These are phyloP conservation scores for Schizophyllum commune DNA, from an alignment of 1,284 basidiomycete genomes.

Conservation along the genomic window DNA sequence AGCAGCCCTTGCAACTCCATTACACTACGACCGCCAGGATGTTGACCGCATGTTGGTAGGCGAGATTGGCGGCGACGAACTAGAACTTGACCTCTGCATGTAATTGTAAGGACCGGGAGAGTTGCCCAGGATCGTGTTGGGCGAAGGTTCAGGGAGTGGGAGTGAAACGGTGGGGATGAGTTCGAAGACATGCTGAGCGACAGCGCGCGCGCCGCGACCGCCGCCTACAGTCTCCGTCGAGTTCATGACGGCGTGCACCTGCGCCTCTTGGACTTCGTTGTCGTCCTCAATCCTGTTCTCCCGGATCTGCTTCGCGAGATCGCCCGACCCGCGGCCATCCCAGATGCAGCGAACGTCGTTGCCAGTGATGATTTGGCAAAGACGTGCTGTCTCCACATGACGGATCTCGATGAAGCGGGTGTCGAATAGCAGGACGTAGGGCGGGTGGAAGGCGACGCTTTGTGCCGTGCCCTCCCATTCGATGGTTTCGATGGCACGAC, in stretches of 20 bases:
- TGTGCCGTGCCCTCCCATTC: constrained; percentile 95
- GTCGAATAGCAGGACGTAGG: constrained; percentile 76
- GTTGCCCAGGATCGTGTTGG: neutral
- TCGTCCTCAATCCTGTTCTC: constrained; percentile 7
- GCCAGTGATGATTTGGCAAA: constrained; percentile 87
- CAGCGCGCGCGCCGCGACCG: constrained; percentile 23
- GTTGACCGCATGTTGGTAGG: neutral
- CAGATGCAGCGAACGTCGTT: constrained; percentile 83
- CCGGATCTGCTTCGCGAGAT: constrained; percentile 17
- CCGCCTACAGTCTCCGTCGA: constrained; percentile 27
- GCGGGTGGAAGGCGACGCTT: constrained; percentile 74
- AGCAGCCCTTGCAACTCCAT: too few relatives aligned
- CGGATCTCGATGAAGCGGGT: constrained; percentile 78
- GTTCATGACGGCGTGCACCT: constrained; percentile 59
- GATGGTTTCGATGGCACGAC: constrained; percentile 65
- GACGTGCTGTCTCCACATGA: constrained; percentile 76
- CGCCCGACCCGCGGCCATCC: constrained; percentile 65
- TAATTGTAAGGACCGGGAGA: neutral
- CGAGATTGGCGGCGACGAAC: neutral
- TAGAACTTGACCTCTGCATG: neutral
- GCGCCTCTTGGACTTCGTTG: constrained; percentile 39
- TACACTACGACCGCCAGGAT: neutral
- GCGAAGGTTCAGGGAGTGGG: constrained; percentile 7
- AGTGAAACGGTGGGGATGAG: constrained; percentile 46
- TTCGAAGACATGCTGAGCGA: constrained; percentile 58